These are phyloP conservation scores for Aquilaria sinensis DNA, from an alignment of 345 rosid genomes.

Conservation along the genomic window DNA sequence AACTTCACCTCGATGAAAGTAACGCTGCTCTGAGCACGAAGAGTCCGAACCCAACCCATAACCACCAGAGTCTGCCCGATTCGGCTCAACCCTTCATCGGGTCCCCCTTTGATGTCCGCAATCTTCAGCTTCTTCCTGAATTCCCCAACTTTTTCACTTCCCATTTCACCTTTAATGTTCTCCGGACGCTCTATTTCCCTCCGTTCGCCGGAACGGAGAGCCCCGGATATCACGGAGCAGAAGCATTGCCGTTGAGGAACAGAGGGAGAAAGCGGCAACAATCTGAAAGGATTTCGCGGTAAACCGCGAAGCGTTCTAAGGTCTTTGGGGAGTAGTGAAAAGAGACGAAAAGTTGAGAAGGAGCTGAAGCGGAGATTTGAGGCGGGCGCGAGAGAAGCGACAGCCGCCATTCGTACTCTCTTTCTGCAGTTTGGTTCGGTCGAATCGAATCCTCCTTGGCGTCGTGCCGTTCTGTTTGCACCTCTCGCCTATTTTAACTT, in stretches of 20 bases:
- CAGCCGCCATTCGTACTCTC: conserved; percentile 9
- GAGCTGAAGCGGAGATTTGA: conserved; percentile 39
- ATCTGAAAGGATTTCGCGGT: conserved; percentile 22
- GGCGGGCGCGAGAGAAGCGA: conserved; percentile 44
- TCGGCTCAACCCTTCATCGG: conserved; percentile 51
- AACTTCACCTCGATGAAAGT: conserved; percentile 70
- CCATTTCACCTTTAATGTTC: conserved; percentile 18
- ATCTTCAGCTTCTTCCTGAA: conserved; percentile 71
- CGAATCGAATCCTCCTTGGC: no score
- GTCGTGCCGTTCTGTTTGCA: no score
- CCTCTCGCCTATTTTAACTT: no score
- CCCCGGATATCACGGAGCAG: conserved; percentile 26
- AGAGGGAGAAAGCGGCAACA: conserved; percentile 2
- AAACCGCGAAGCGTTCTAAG: conserved; percentile 12
- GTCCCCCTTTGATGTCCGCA: conserved; percentile 72
- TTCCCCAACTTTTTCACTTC: conserved; percentile 38
- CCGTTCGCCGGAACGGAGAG: conserved; percentile 35
- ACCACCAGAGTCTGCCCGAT: conserved; percentile 59
- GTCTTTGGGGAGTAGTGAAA: conserved; percentile 31
- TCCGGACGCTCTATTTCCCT: conserved; percentile 22
- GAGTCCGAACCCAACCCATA: conserved; percentile 91
- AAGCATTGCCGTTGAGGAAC: conserved; percentile 29
- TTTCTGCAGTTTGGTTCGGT: conserved; percentile 13
- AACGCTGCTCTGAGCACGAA: conserved; percentile 81
- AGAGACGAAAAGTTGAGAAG: conserved; percentile 35